Evolutionary conservation across 768 basidiomycete genomes (phyloP).

Genomic region (Russula olivacea): DNA sequence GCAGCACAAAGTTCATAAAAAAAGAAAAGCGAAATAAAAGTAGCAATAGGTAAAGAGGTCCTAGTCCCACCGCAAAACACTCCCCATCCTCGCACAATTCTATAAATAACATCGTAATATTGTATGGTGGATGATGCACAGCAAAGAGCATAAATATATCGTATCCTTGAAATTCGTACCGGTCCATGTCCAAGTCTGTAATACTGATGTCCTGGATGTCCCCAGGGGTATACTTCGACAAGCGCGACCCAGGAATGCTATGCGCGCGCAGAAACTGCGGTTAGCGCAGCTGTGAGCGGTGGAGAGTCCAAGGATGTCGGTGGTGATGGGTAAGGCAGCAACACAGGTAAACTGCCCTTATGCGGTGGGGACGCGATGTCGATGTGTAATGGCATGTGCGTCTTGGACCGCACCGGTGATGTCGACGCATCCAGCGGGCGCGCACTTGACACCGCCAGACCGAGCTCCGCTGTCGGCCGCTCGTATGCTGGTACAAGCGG

Average conservation of each 20-base stretch:
- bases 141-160: background rate
- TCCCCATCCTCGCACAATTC: background rate
- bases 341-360: constrained; percentile 12
- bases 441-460: constrained; percentile 6
- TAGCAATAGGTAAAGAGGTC: background rate
- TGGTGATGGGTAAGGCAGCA: constrained; percentile 37
- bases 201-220: background rate
- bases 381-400: constrained; percentile 27
- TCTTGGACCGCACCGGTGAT: constrained; percentile 17
- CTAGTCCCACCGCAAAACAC: background rate
- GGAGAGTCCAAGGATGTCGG: constrained; percentile 39
- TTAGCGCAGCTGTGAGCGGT: constrained; percentile 26
- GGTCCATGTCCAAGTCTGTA: background rate
- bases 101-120: background rate
- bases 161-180: constrained; percentile 2
- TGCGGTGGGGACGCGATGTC: constrained; percentile 27
- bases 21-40: background rate
- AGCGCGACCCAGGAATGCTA: background rate
- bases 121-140: background rate
- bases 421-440: constrained; percentile 6
- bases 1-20: background rate
- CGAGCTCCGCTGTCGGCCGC: background rate
- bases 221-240: background rate
- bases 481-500: constrained; percentile 21
- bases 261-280: constrained; percentile 9